Percentiles rank a stretch among this genome's conserved stretches.
Evolutionary conservation across 2,329 filamentous ascomycete genomes (phyloP).

Genomic region (Colletotrichum karsti): DNA sequence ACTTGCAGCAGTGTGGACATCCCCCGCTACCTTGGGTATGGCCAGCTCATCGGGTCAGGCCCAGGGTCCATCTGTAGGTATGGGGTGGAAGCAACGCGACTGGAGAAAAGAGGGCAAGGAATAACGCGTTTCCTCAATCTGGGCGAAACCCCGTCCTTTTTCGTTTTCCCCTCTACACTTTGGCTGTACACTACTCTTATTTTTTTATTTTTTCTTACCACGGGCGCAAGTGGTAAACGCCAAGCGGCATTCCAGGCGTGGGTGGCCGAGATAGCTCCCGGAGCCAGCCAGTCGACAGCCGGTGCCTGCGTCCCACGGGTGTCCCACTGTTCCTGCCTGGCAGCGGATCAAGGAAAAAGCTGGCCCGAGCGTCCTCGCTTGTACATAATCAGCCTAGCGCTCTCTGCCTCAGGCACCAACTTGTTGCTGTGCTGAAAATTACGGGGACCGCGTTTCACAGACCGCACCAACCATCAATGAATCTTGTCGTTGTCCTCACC

Average conservation of each 20-base stretch:
- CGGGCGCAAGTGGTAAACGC: not conserved
- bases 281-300: slow-evolving; percentile 9
- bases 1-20: slow-evolving; percentile 23
- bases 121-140: not conserved
- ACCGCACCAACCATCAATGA: slow-evolving; percentile 57
- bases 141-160: not conserved
- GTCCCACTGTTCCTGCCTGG: slow-evolving; percentile 16
- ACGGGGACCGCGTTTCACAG: slow-evolving; percentile 44
- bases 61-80: not conserved
- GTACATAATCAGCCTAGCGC: slow-evolving; percentile 17
- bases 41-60: slow-evolving; percentile 20
- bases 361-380: slow-evolving; percentile 27
- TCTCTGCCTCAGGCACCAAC: slow-evolving; percentile 35
- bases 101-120: not conserved
- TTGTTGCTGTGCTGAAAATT: slow-evolving; percentile 51
- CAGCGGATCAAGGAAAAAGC: not conserved
- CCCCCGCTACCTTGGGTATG: not conserved
- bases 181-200: not conserved
- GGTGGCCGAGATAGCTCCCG: slow-evolving; percentile 5
- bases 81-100: not conserved
- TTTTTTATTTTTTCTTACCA: too few relatives aligned
- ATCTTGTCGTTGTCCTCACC: slow-evolving; percentile 61
- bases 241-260: slow-evolving; percentile 15
- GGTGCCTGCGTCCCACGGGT: too few relatives aligned
- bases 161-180: not conserved